Evolutionary conservation across 352 stramenopile genomes (phyloP), one percentile per base, ranked within the genome.

Genomic region (Globisporangium echinulatum): DNA sequence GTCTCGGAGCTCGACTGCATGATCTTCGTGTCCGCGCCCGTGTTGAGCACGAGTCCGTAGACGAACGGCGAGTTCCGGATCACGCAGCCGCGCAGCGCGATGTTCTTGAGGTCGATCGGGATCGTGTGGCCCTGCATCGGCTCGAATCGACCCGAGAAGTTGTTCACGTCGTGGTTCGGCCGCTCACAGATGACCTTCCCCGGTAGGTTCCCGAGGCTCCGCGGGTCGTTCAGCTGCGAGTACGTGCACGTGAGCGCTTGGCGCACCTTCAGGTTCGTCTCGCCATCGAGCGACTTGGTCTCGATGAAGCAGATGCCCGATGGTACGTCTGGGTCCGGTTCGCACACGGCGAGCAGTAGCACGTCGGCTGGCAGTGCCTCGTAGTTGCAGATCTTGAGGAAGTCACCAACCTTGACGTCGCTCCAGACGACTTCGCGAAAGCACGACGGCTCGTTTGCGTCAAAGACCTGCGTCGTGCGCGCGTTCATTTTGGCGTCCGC

Each of bases 131-230:
- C 84, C n/a, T 74, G 73, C 19, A 87, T 73, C 3, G 82, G 80
- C 56, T 92, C 82, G 39, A 85, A 93, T 5, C 85, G 71, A 1
- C 85, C 87, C 0, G 79, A 87, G 47, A 96, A 97, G 39, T 68
- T 80, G 69, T 97, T 93, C 50, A 96, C 85, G 55, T 95, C 82
- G 59, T 92, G 85, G 59, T 97, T 96, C 11, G 88, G 88, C 46
- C 75, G 73, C 64, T 96, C 85, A 43, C 69, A 90, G 38, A 87
- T 72, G 15, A 97, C 75, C 3, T 70, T 69, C 4, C 82, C 85
- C 7, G 77, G 80, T 47, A 96, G 59, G 15, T 92, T 71, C 4
- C 72, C 83, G 10, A 94, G 67, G 2, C 73, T 77, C 8, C 67
- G 73, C 0, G 85, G 82, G 55, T 94, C 83, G 33, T 70, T 80